These are phyloP conservation scores for Strigomonas galati DNA, from an alignment of 208 protist species.

Conservation along the genomic window DNA sequence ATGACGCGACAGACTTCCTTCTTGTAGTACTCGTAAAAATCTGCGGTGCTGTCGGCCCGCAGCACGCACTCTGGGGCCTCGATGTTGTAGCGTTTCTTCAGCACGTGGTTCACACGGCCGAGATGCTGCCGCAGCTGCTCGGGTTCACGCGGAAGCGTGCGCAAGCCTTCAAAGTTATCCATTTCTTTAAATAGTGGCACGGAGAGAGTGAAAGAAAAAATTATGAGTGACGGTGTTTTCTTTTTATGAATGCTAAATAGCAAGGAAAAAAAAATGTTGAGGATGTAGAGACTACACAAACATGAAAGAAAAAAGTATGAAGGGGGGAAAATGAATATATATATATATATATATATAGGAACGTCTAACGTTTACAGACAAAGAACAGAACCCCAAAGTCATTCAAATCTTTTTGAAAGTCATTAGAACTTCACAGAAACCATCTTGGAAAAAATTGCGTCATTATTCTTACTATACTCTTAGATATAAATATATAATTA, in stretches of 20 bases:
- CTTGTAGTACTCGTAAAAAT: constrained; percentile 69
- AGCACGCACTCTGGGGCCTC: constrained; percentile 67
- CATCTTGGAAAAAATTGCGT: too few relatives aligned
- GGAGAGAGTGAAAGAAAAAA: constrained; percentile 2
- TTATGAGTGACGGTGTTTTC: not conserved
- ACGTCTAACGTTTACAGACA: constrained; percentile 1
- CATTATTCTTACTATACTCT: too few relatives aligned
- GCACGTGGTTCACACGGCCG: constrained; percentile 62
- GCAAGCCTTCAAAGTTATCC: constrained; percentile 76
- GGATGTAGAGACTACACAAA: constrained; percentile 9
- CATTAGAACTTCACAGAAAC: too few relatives aligned
- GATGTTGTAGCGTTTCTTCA: constrained; percentile 71
- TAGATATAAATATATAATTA: constrained; percentile 17
- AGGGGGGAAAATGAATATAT: too few relatives aligned
- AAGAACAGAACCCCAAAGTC: too few relatives aligned
- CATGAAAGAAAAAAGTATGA: constrained; percentile 1
- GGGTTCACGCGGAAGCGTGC: constrained; percentile 49
- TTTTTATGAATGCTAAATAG: not conserved
- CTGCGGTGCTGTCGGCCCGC: constrained; percentile 47
- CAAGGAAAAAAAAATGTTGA: not conserved
- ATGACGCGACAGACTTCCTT: constrained; percentile 59
- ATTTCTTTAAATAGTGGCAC: constrained; percentile 18
- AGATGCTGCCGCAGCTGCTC: constrained; percentile 58
- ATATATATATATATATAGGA: constrained; percentile 11
- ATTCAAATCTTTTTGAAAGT: too few relatives aligned